These are phyloP conservation scores for Alternaria panax DNA, from an alignment of 2,329 filamentous ascomycete genomes.

Conservation along the genomic window DNA sequence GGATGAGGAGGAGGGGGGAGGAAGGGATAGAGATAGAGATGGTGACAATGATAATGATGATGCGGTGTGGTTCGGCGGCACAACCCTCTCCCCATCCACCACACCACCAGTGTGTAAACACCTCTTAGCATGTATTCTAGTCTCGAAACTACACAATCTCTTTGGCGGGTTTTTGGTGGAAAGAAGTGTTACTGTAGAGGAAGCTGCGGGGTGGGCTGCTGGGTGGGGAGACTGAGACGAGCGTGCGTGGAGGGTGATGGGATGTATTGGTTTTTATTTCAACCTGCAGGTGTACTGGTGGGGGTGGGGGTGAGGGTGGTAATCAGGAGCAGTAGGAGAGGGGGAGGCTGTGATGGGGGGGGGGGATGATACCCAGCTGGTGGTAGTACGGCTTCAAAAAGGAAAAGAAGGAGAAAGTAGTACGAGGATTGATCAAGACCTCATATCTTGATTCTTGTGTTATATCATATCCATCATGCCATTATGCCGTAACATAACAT, in stretches of 20 bases:
- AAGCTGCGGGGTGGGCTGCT: slow-evolving; percentile 73
- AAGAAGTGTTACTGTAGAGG: slow-evolving; percentile 64
- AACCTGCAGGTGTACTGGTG: too few relatives aligned
- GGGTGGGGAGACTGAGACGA: slow-evolving; percentile 47
- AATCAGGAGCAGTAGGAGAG: too few relatives aligned
- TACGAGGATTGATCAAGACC: not conserved
- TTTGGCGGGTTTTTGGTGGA: slow-evolving; percentile 66
- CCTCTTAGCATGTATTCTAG: slow-evolving; percentile 81
- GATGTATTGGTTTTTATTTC: too few relatives aligned
- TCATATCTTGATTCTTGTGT: slow-evolving; percentile 16
- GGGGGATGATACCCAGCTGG: too few relatives aligned
- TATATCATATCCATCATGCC: slow-evolving; percentile 36
- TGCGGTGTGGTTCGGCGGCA: slow-evolving; percentile 52
- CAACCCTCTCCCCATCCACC: slow-evolving; percentile 49
- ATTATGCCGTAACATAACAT: slow-evolving; percentile 25
- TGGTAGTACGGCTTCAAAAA: too few relatives aligned
- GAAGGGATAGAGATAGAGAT: accelerated
- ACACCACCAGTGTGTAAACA: slow-evolving; percentile 81
- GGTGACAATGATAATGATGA: slow-evolving; percentile 2
- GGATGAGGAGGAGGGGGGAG: too few relatives aligned
- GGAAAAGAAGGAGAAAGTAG: too few relatives aligned
- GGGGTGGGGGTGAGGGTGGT: too few relatives aligned
- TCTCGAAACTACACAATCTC: slow-evolving; percentile 69
- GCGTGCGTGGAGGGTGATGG: too few relatives aligned
- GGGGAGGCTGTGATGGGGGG: too few relatives aligned